Evolutionary conservation across 2,329 filamentous ascomycete genomes (phyloP).

Genomic region (Xylaria sp.): DNA sequence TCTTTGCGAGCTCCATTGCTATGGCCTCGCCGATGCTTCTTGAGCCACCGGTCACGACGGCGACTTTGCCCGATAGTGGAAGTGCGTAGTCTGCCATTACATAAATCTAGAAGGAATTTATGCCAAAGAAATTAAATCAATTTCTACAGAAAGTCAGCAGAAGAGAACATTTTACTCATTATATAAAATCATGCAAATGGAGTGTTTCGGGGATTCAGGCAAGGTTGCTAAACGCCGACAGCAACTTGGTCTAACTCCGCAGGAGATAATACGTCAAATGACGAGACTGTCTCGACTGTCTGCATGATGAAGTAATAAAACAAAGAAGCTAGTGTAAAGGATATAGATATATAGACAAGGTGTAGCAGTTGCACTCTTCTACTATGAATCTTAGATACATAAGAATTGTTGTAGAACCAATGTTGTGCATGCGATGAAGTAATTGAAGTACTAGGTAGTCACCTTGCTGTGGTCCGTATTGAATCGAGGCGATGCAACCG

Average conservation of each 20-base stretch:
- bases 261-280: background rate
- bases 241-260: background rate
- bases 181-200: background rate
- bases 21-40: conserved; percentile 53
- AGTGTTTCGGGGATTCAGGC: background rate
- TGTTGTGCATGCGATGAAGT: too few relatives aligned
- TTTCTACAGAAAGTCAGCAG: background rate
- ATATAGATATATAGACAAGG: background rate
- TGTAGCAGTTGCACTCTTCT: too few relatives aligned
- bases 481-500: too few relatives aligned
- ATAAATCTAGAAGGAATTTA: background rate
- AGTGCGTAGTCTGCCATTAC: background rate
- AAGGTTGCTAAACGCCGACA: background rate
- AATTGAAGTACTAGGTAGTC: too few relatives aligned
- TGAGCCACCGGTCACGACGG: conserved; percentile 56
- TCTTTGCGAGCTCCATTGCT: conserved; percentile 49
- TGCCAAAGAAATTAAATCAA: background rate
- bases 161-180: background rate
- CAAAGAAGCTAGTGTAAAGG: background rate
- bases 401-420: too few relatives aligned
- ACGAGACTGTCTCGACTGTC: background rate
- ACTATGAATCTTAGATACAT: too few relatives aligned
- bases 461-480: too few relatives aligned
- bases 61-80: conserved; percentile 47
- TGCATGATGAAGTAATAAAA: background rate